phyloP scores from a whole-genome alignment of 306 rosid species.

The Citrullus mucosospermus region DNA sequence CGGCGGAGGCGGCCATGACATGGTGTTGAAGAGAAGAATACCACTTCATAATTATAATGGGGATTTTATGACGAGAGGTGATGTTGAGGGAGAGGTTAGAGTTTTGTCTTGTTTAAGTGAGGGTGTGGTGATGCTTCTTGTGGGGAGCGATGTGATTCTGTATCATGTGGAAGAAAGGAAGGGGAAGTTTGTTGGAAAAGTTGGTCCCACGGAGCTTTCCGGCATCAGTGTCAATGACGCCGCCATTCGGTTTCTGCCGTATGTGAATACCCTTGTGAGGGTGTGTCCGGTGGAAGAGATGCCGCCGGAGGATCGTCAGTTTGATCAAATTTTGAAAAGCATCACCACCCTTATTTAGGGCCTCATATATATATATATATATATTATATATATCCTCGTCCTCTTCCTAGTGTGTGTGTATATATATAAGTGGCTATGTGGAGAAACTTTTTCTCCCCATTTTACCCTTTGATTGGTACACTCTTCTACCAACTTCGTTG shows the following conservation, averaged over 20 bases:
- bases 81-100: not conserved
- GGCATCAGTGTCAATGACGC: not conserved
- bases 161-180: conserved; percentile 12
- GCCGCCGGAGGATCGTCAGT: not conserved
- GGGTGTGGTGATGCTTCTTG: conserved; percentile 11
- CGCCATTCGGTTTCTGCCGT: conserved; percentile 14
- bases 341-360: not conserved
- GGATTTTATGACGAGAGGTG: no score
- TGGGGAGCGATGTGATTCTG: not conserved
- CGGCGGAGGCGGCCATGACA: conserved; percentile 10
- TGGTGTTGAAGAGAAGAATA: conserved; percentile 18
- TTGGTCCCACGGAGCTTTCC: no score
- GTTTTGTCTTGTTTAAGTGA: conserved; percentile 19
- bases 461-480: no score
- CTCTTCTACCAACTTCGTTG: no score
- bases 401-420: no score
- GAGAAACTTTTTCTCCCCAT: no score
- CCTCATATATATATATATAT: no score
- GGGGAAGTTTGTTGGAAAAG: not conserved
- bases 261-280: conserved; percentile 24
- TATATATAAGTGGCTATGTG: no score
- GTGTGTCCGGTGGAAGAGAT: not conserved
- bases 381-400: no score
- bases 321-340: not conserved
- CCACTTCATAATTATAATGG: not conserved